These are phyloP conservation scores for Geosmithia putterillii DNA, from an alignment of 2,329 filamentous ascomycete genomes.

Conservation along the genomic window DNA sequence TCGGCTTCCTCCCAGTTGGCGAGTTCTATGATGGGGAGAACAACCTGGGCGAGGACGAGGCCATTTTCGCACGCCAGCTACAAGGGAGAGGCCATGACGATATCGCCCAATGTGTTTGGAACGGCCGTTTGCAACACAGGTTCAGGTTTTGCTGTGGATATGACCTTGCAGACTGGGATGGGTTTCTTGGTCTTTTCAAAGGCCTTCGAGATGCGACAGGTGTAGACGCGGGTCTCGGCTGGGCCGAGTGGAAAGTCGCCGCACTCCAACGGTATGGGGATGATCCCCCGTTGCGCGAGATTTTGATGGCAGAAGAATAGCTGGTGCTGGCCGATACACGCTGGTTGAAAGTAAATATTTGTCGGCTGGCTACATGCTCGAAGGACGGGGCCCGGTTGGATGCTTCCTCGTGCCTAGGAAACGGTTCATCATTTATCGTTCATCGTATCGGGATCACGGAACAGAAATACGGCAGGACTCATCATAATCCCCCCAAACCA, in stretches of 20 bases:
- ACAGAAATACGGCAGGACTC: too few species aligned
- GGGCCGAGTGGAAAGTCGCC: constrained; percentile 22
- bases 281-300: too few species aligned
- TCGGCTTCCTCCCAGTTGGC: constrained; percentile 23
- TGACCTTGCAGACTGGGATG: constrained; percentile 26
- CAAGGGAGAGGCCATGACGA: constrained; percentile 18
- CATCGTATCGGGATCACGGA: too few species aligned
- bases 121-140: constrained; percentile 23
- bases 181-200: constrained; percentile 26
- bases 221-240: constrained; percentile 19
- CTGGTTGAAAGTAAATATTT: too few species aligned
- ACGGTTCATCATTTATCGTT: too few species aligned
- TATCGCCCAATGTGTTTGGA: constrained; percentile 21
- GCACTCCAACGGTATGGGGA: constrained; percentile 23
- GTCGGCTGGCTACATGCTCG: too few species aligned
- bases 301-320: too few species aligned
- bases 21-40: constrained; percentile 25
- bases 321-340: too few species aligned
- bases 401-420: too few species aligned
- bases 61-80: constrained; percentile 17
- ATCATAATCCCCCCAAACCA: too few species aligned
- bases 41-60: constrained; percentile 22
- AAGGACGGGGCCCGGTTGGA: too few species aligned
- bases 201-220: constrained; percentile 21
- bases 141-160: constrained; percentile 29